Percentiles rank a stretch among this genome's conserved stretches.
These are phyloP conservation scores for Kipferlia bialata DNA, from an alignment of 78 protist species.

Conservation along the genomic window DNA sequence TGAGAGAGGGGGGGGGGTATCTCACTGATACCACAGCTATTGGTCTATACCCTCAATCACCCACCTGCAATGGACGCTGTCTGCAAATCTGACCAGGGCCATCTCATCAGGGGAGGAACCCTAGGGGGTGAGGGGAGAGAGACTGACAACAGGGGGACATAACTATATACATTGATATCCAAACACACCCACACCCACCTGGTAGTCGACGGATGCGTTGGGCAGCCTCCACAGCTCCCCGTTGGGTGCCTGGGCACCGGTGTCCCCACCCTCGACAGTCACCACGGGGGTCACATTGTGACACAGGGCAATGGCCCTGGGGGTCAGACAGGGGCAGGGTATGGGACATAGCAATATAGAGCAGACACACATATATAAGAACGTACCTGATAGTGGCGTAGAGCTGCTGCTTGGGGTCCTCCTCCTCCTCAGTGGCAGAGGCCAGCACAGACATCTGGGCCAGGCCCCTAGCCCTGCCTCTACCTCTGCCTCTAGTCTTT, in stretches of 20 bases:
- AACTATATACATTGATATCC: no score
- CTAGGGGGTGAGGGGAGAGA: conserved; percentile 27
- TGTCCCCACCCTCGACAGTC: conserved; percentile 1
- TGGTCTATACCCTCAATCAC: no score
- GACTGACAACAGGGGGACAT: no score
- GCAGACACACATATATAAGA: no score
- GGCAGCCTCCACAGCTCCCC: not conserved
- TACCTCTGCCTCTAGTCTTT: no score
- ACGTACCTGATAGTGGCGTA: no score
- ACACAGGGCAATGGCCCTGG: conserved; percentile 71
- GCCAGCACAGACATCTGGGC: not conserved
- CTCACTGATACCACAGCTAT: no score
- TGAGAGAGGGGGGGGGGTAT: no score
- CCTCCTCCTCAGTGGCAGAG: not conserved
- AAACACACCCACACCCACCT: no score
- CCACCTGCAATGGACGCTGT: conserved; percentile 38
- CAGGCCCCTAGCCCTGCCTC: not conserved
- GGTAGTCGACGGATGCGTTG: no score
- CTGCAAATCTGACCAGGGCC: conserved; percentile 80
- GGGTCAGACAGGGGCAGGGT: not conserved
- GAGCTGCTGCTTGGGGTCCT: not conserved
- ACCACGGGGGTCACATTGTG: conserved; percentile 74
- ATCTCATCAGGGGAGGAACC: conserved; percentile 91
- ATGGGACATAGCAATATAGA: no score
- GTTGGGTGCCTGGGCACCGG: not conserved